These are phyloP conservation scores for Lupinus albus DNA, from an alignment of 306 rosid genomes.

Conservation along the genomic window DNA sequence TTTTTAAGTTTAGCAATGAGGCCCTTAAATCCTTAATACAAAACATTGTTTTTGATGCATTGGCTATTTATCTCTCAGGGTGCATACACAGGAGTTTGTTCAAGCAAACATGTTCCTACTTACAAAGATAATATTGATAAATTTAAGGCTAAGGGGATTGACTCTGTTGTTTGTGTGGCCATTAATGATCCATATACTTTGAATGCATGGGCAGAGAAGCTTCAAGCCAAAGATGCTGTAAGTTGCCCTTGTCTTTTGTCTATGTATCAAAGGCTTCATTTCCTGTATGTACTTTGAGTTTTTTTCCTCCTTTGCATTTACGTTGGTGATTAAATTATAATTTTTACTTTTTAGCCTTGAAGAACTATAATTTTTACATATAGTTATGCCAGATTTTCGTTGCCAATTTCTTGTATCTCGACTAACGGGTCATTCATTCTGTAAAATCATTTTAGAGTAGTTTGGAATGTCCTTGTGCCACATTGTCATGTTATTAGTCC, in stretches of 20 bases:
- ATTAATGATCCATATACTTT: slow-evolving; percentile 80
- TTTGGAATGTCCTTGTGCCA: background rate
- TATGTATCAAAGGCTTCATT: slow-evolving; percentile 16
- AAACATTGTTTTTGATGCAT: slow-evolving; percentile 25
- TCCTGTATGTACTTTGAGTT: background rate
- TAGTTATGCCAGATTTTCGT: background rate
- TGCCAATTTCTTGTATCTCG: slow-evolving; percentile 20
- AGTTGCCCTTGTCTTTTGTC: slow-evolving; percentile 39
- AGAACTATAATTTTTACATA: background rate
- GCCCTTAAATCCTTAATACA: background rate
- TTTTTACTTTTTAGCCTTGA: slow-evolving; percentile 8
- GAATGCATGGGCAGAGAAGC: slow-evolving; percentile 87
- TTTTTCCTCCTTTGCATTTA: background rate
- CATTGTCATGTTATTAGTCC: slow-evolving; percentile 28
- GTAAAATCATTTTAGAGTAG: slow-evolving; percentile 1
- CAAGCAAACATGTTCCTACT: slow-evolving; percentile 84
- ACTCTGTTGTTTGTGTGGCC: slow-evolving; percentile 85
- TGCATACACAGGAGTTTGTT: slow-evolving; percentile 94
- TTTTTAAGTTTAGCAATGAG: no score
- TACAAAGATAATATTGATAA: slow-evolving; percentile 74
- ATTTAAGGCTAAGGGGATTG: slow-evolving; percentile 77
- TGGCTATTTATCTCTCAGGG: slow-evolving; percentile 57
- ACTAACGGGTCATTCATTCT: slow-evolving; percentile 7
- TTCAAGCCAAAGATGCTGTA: slow-evolving; percentile 79
- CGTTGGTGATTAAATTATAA: background rate